Base-by-base conservation (phyloP, 352 stramenopile species). In the Pythium volutum region DNA sequence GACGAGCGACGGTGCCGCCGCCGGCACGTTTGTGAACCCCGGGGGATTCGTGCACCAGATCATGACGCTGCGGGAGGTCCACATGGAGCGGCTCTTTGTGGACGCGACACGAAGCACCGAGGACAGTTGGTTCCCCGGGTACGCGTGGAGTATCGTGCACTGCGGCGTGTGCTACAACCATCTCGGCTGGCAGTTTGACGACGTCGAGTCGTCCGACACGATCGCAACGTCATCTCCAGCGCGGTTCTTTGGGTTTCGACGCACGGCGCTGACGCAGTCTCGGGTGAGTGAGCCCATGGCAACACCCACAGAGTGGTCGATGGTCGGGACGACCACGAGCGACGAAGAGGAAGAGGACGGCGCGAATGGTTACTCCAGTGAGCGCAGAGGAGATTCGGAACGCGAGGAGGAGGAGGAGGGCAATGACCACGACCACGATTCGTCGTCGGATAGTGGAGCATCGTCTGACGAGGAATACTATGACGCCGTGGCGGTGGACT, bases 1-100 rank as follows among this genome's bases (percentile, higher is more conserved):
- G 75, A 83, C 71, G 20, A 66, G 59, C n/a, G 73, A 83, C 41
- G 79, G 77, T 38, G 74, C 73, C 4, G 77, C 73, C 0, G 77
- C 73, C 0, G 83, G 79, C 8, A 95, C 86, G 8, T 95, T 93
- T 52, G 86, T 93, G 15, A 95, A 95, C 53, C 86, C 86, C 6
- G 71, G 75, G 2, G 86, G 86, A 11, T 75, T 81, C 46, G 84
- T 93, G 5, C 88, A 87, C 55, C 86, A 95, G 70, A 76, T 93
- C 31, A 74, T 95, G 62, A 93, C 86, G 39, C 64, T 95, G 49
- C 71, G 75, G 2, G 64, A 78, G 2, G 75, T 95, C 4, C 46
- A 82, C 22, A 59, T 46, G 9, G 69, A 73, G 23, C 66, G 73
- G 31, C 66, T 89, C 15, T 70, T 83, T 36, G 66, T 86, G 11